Percentiles rank a stretch among this genome's conserved stretches.
Conservation (phyloP, 2,329 filamentous ascomycete species). For the Calonectria pseudoreteaudii region DNA sequence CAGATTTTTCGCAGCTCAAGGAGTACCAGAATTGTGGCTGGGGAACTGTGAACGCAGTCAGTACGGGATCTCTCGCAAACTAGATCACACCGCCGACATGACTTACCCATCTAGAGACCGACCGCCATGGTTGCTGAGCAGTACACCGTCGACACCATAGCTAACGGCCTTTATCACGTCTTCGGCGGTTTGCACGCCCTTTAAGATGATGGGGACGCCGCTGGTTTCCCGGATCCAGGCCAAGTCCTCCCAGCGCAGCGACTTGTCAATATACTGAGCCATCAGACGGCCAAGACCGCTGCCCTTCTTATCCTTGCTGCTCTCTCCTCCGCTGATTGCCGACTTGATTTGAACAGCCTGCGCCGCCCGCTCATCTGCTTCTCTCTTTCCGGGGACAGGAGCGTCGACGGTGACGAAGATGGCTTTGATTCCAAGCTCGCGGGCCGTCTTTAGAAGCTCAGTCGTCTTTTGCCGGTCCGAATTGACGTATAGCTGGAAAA, state of each 20-base stretch:
- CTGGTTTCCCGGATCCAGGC: constrained; percentile 60
- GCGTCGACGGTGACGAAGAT: constrained; percentile 65
- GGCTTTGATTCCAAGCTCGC: constrained; percentile 59
- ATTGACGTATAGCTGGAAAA: constrained; percentile 67
- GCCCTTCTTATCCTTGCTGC: constrained; percentile 62
- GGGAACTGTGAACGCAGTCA: constrained; percentile 39
- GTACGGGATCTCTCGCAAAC: neutral
- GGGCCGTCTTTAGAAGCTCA: constrained; percentile 52
- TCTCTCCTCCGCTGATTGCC: constrained; percentile 52
- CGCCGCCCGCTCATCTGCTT: constrained; percentile 64
- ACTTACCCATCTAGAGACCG: constrained; percentile 62
- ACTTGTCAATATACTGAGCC: constrained; percentile 61
- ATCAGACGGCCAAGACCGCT: constrained; percentile 64
- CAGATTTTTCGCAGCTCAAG: constrained; percentile 61
- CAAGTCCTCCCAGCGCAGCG: constrained; percentile 63
- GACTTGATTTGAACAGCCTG: constrained; percentile 55
- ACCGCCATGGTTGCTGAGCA: constrained; percentile 69
- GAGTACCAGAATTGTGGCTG: constrained; percentile 60
- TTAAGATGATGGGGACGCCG: constrained; percentile 61
- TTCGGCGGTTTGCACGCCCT: constrained; percentile 65
- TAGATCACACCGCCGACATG: neutral
- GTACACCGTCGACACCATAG: constrained; percentile 62
- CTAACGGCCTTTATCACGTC: constrained; percentile 62
- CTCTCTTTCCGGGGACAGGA: constrained; percentile 65
- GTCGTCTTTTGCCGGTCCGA: constrained; percentile 59